Evolutionary conservation across 202 grass and related monocot species (phyloP).

Genomic region (Schoenoplectus triqueter): DNA sequence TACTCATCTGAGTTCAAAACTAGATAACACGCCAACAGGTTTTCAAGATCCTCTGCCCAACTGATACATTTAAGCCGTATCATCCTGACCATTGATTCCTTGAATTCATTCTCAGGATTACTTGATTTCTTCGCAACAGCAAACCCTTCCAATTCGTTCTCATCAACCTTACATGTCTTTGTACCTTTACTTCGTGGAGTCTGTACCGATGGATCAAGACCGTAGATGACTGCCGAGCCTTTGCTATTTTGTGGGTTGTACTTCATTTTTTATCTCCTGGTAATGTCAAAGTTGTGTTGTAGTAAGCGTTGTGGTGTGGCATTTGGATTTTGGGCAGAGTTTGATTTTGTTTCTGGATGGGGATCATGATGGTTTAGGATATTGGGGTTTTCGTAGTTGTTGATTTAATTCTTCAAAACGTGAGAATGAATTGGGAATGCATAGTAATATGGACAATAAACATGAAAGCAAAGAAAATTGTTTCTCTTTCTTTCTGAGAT

Average conservation of each 20-base stretch:
- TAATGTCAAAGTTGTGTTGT: conserved; percentile 2
- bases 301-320: background rate
- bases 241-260: background rate
- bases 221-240: conserved; percentile 6
- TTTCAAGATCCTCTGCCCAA: conserved; percentile 35
- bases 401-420: conserved; percentile 1
- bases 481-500: background rate
- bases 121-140: conserved; percentile 38
- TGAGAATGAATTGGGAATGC: background rate
- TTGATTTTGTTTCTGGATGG: background rate
- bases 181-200: background rate
- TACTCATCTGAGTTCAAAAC: conserved; percentile 45
- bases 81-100: conserved; percentile 48
- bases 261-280: background rate
- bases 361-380: background rate
- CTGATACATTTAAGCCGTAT: conserved; percentile 39
- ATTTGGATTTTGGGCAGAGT: background rate
- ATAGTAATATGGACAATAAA: conserved; percentile 18
- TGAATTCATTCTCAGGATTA: conserved; percentile 42
- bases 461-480: conserved; percentile 26
- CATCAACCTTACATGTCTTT: background rate
- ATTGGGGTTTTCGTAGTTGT: background rate
- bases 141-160: conserved; percentile 41
- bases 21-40: conserved; percentile 45
- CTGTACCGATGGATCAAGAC: conserved; percentile 28